phyloP scores from a whole-genome alignment of 2,329 filamentous ascomycete species.

The Curvularia lunata region DNA sequence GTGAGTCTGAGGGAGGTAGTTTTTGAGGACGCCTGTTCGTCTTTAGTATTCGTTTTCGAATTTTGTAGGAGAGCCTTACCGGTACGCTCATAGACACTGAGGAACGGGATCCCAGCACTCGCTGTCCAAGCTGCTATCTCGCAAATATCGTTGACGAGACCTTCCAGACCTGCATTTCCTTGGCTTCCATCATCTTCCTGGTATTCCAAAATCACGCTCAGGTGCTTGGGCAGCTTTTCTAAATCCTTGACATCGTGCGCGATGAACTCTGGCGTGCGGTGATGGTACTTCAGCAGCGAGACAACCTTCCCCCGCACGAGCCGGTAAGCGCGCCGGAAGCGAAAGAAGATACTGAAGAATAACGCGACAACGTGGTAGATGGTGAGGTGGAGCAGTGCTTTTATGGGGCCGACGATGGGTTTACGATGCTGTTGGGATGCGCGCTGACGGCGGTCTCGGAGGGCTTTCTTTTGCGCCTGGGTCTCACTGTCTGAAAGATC shows the following conservation, averaged over 20 bases:
- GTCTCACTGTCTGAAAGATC: conserved; percentile 39
- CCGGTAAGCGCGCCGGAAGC: conserved; percentile 79
- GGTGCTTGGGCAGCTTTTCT: conserved; percentile 76
- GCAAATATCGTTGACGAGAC: conserved; percentile 85
- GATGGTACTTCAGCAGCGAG: conserved; percentile 90
- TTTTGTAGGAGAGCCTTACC: conserved; percentile 61
- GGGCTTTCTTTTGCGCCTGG: conserved; percentile 19
- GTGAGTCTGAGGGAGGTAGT: conserved; percentile 84
- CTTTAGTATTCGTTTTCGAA: conserved; percentile 7
- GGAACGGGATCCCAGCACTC: conserved; percentile 81
- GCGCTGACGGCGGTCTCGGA: conserved; percentile 23
- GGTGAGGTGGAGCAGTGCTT: conserved; percentile 67
- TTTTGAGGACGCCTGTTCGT: conserved; percentile 78
- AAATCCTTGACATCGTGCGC: conserved; percentile 81
- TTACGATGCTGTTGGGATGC: conserved; percentile 22
- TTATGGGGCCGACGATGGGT: conserved; percentile 62
- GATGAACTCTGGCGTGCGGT: conserved; percentile 92
- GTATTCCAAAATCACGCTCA: conserved; percentile 83
- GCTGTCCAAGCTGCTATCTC: conserved; percentile 94
- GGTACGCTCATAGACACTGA: conserved; percentile 91
- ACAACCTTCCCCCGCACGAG: conserved; percentile 77
- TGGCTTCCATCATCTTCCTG: conserved; percentile 67
- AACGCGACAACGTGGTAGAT: conserved; percentile 75
- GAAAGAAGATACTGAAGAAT: conserved; percentile 87
- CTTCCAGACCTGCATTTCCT: conserved; percentile 76